Conservation (phyloP, 2,329 filamentous ascomycete species). For the Grosmannia serpens region DNA sequence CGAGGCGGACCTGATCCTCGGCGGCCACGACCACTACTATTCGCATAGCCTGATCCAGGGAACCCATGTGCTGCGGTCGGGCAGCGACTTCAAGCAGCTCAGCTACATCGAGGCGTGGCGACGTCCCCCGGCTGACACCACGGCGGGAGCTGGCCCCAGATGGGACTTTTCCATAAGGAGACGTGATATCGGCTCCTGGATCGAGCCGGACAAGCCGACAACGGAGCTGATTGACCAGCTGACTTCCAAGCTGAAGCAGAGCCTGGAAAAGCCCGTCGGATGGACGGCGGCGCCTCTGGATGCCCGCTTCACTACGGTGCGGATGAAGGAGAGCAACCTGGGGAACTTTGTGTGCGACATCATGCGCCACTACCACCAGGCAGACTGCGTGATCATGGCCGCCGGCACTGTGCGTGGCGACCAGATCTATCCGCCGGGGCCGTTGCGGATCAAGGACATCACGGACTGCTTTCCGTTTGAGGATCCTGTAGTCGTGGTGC, state of each 20-base stretch:
- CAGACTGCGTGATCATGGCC: slow-evolving; percentile 77
- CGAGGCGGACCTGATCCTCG: slow-evolving; percentile 72
- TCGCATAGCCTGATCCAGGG: slow-evolving; percentile 65
- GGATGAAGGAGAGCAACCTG: slow-evolving; percentile 67
- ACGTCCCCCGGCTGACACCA: slow-evolving; percentile 28
- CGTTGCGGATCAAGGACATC: slow-evolving; percentile 69
- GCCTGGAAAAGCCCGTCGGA: slow-evolving; percentile 71
- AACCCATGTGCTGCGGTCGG: slow-evolving; percentile 74
- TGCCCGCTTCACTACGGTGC: slow-evolving; percentile 73
- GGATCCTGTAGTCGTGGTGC: slow-evolving; percentile 72
- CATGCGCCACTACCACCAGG: slow-evolving; percentile 71
- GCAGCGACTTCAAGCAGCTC: slow-evolving; percentile 84
- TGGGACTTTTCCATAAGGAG: slow-evolving; percentile 75
- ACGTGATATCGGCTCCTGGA: slow-evolving; percentile 58
- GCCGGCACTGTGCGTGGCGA: slow-evolving; percentile 79
- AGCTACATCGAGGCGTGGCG: slow-evolving; percentile 74
- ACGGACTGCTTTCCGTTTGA: slow-evolving; percentile 88
- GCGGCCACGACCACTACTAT: slow-evolving; percentile 87
- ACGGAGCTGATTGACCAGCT: slow-evolving; percentile 53
- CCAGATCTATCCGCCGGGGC: slow-evolving; percentile 74
- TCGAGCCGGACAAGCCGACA: slow-evolving; percentile 52
- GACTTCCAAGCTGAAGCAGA: slow-evolving; percentile 61
- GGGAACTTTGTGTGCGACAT: slow-evolving; percentile 89
- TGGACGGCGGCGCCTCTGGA: slow-evolving; percentile 76
- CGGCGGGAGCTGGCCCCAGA: slow-evolving; percentile 18